Evolutionary conservation across 1,139 yeast genomes (phyloP), one percentile per base, ranked within the genome.

Genomic region (Chernovozyma aurita): DNA sequence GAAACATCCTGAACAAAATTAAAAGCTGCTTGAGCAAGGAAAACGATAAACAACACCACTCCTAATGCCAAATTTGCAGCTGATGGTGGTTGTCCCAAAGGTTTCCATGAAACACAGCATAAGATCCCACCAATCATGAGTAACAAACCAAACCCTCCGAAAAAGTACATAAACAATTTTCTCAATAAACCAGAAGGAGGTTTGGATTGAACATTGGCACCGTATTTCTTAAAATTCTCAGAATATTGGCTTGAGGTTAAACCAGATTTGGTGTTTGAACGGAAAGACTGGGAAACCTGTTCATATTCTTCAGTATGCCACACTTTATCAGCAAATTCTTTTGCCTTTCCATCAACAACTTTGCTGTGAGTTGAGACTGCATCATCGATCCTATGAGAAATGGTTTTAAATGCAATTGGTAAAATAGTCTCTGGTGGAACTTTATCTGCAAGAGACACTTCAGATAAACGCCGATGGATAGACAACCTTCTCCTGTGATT

Each of bases 1-100:
- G 75, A 67, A 53, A 58, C 72, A 43, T 74, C 80, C 42, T 74
- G 78, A 49, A 64, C 60, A 40, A 71, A 73, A 48, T 72, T 71
- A 53, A 72, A 70, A 16, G 48, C 42, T 1, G 77, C 78, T 50
- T 71, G 78, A 14, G 71, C 46, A n/a, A 69, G 32, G 43, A 73
- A 70, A 6, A 74, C 73, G 17, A 59, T 53, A 18, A 73, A 53
- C 30, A 74, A 50, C 15, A 73, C 60, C 31, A 70, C 54, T 24
- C 76, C 78, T 31, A 73, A 60, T 13, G 67, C 66, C 40, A 72
- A 55, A 46, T 73, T 73, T 4, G 77, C 63, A 16, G 61, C 47
- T 1, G 67, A 64, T 3, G 79, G 78, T 17, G 78, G 78, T 25
- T 67, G 52, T 13, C 78, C 77, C 34, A 73, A 54, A 1, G 78